A percentile compares a stretch with the other conserved stretches of the same genome.
phyloP scores from a whole-genome alignment of 768 basidiomycete genomes.

The Tylopilus balloui region DNA sequence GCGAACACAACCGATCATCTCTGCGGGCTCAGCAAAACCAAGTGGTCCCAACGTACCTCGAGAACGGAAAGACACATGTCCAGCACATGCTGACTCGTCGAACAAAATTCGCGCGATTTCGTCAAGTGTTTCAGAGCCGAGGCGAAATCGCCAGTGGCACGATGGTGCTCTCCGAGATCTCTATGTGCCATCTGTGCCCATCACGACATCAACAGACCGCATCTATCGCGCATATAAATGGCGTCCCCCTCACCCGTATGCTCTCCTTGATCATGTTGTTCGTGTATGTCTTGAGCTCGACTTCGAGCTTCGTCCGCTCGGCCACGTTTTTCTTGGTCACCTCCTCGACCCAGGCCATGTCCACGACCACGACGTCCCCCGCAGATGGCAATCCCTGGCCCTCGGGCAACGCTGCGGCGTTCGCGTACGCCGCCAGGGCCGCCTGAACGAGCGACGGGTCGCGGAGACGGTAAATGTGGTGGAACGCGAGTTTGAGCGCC shows the following conservation, averaged over 20 bases:
- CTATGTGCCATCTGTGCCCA: constrained; percentile 79
- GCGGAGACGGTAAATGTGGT: constrained; percentile 60
- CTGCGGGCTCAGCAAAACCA: background rate
- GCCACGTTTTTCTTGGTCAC: constrained; percentile 57
- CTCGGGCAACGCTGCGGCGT: constrained; percentile 28
- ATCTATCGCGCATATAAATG: too few relatives aligned
- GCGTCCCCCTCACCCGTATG: constrained; percentile 62
- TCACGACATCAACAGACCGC: background rate
- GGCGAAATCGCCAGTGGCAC: constrained; percentile 65
- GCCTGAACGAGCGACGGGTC: constrained; percentile 60
- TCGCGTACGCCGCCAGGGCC: constrained; percentile 53
- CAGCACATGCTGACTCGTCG: constrained; percentile 85
- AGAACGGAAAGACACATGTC: constrained; percentile 86
- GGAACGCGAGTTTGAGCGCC: constrained; percentile 63
- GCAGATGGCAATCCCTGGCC: constrained; percentile 42
- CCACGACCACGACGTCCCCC: constrained; percentile 47
- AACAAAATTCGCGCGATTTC: constrained; percentile 91
- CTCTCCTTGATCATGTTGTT: constrained; percentile 99
- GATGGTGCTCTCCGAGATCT: constrained; percentile 79
- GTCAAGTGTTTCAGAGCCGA: constrained; percentile 76
- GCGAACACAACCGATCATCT: constrained; percentile 3
- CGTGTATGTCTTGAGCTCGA: constrained; percentile 90
- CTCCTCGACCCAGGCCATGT: constrained; percentile 73
- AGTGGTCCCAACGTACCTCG: constrained; percentile 47
- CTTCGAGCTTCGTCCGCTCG: constrained; percentile 83